Conservation (phyloP, 441 rosid genomes). For the Croton laevigatus region DNA sequence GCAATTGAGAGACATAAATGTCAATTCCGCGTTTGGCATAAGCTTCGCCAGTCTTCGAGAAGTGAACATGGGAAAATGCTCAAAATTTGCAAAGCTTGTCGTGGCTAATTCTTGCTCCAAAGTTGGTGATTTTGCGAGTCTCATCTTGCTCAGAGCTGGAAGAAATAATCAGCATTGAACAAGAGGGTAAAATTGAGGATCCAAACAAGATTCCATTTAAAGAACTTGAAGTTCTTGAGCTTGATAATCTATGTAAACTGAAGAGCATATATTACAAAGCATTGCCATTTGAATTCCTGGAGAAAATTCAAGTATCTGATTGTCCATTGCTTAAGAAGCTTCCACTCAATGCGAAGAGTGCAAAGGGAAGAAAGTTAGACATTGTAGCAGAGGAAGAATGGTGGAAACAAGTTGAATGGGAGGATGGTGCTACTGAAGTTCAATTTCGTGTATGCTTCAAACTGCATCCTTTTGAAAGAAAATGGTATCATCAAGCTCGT, state of each 20-base stretch:
- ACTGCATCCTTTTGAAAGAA: no score
- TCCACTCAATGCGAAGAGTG: background rate
- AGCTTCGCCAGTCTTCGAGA: no score
- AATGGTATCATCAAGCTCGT: no score
- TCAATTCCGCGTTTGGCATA: no score
- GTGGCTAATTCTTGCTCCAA: background rate
- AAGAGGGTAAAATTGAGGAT: background rate
- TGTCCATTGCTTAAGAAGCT: conserved; percentile 6
- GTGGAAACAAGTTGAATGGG: conserved; percentile 8
- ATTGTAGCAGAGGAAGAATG: conserved; percentile 1
- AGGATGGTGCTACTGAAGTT: background rate
- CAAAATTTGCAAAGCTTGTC: background rate
- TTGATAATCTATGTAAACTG: background rate
- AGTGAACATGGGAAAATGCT: no score
- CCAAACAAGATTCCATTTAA: background rate
- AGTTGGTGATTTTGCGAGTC: background rate
- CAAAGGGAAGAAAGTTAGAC: background rate
- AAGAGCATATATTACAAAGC: background rate
- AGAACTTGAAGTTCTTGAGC: background rate
- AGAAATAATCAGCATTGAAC: background rate
- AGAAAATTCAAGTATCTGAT: background rate
- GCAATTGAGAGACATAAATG: no score
- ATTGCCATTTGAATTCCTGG: background rate
- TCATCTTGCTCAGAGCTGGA: background rate
- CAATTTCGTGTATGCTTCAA: background rate